A percentile compares a stretch with the other conserved stretches of the same genome.
Evolutionary conservation across 2,329 filamentous ascomycete species (phyloP).

Genomic region (Calonectria honghensis): DNA sequence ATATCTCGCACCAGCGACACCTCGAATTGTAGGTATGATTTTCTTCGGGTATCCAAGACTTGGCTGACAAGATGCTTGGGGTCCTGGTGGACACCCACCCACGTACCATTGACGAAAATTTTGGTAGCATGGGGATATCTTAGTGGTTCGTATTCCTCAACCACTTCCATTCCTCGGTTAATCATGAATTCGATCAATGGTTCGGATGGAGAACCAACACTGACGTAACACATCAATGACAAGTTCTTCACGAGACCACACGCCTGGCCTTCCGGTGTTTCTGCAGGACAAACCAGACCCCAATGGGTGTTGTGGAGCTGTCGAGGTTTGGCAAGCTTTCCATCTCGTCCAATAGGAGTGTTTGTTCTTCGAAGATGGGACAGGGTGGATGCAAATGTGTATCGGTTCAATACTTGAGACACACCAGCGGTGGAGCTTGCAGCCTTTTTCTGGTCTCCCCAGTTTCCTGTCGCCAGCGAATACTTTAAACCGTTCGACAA

Average conservation of each 20-base stretch:
- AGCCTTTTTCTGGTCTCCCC: constrained; percentile 99
- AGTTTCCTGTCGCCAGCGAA: constrained; percentile 97
- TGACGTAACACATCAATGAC: constrained; percentile 98
- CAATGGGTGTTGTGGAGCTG: constrained; percentile 99
- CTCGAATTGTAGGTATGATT: constrained; percentile 90
- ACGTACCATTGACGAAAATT: constrained; percentile 97
- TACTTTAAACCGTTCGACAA: constrained; percentile 97
- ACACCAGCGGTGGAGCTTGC: constrained; percentile 96
- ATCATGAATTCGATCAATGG: constrained; percentile 97
- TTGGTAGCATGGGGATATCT: constrained; percentile 95
- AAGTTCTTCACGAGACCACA: constrained; percentile 99
- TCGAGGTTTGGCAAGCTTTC: constrained; percentile 97
- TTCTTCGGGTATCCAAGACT: constrained; percentile 85
- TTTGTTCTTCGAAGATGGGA: constrained; percentile 98
- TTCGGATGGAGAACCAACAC: constrained; percentile 92
- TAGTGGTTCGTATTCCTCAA: constrained; percentile 94
- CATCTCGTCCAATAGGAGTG: constrained; percentile 97
- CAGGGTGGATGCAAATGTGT: constrained; percentile 96
- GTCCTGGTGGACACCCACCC: constrained; percentile 96
- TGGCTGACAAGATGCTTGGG: constrained; percentile 88
- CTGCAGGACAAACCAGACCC: constrained; percentile 97
- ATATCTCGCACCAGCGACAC: constrained; percentile 97
- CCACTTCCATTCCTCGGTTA: constrained; percentile 93
- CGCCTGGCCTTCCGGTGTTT: constrained; percentile 98
- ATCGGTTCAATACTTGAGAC: constrained; percentile 97